Evolutionary conservation across 1,284 basidiomycete species (phyloP).

Genomic region (Cutaneotrichosporon cyanovorans): DNA sequence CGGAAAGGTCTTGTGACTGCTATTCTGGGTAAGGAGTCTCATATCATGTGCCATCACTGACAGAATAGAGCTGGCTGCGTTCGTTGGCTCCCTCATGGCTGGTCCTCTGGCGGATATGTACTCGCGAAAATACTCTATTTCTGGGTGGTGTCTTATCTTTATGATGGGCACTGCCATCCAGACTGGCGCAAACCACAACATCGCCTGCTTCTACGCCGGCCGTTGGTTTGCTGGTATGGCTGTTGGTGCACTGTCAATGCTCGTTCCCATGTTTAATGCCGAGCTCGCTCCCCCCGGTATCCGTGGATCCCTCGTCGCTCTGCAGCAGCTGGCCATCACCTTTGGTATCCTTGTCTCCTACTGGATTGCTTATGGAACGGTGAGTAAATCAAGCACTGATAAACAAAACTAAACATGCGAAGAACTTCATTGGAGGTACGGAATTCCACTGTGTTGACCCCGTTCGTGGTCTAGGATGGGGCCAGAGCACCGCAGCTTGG

Average conservation of each 20-base stretch:
- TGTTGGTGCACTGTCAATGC: conserved; percentile 42
- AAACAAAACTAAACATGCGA: neutral
- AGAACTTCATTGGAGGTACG: conserved; percentile 29
- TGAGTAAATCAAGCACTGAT: conserved; percentile 32
- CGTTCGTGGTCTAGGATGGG: neutral
- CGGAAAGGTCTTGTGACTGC: conserved; percentile 31
- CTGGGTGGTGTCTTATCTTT: conserved; percentile 41
- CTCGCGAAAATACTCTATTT: conserved; percentile 42
- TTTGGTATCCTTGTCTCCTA: conserved; percentile 53
- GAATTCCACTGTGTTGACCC: conserved; percentile 2
- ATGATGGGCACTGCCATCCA: conserved; percentile 40
- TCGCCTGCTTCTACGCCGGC: conserved; percentile 38
- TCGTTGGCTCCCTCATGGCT: conserved; percentile 37
- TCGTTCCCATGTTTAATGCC: conserved; percentile 57
- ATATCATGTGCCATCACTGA: conserved; percentile 4
- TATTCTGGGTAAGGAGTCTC: conserved; percentile 24
- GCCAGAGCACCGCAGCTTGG: conserved; percentile 54
- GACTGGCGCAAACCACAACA: conserved; percentile 27
- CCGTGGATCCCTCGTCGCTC: conserved; percentile 68
- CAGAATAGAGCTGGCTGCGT: conserved; percentile 33
- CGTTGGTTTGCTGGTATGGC: conserved; percentile 43
- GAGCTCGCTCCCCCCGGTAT: conserved; percentile 73
- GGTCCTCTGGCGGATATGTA: conserved; percentile 38
- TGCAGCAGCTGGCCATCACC: conserved; percentile 73
- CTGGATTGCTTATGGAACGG: conserved; percentile 59